A percentile compares a stretch with the other conserved stretches of the same genome.
These are phyloP conservation scores for Syncephalastrum sp. DNA, from an alignment of 371 early-diverging fungal species.

Conservation along the genomic window DNA sequence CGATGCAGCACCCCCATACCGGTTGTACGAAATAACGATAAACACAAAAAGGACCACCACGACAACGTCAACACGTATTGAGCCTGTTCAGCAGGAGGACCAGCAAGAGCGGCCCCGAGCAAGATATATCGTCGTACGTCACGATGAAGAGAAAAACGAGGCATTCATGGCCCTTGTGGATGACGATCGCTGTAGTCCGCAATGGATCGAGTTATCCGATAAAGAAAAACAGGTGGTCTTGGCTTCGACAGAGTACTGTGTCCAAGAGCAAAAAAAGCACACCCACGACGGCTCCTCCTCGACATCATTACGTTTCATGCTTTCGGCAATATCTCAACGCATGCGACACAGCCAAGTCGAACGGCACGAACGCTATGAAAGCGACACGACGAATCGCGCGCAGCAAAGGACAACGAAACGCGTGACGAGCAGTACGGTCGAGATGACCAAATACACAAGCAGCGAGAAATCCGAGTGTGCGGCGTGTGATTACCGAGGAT, in stretches of 20 bases:
- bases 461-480: too few species aligned
- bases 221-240: too few species aligned
- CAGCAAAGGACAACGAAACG: too few species aligned
- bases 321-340: slow-evolving; percentile 53
- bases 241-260: not conserved
- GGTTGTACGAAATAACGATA: slow-evolving; percentile 38
- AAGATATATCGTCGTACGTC: slow-evolving; percentile 34
- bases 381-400: not conserved
- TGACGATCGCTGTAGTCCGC: not conserved
- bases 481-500: too few species aligned
- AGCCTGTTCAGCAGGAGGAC: slow-evolving; percentile 28
- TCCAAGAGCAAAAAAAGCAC: not conserved
- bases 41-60: slow-evolving; percentile 32
- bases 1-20: slow-evolving; percentile 21
- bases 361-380: slow-evolving; percentile 28
- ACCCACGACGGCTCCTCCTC: not conserved
- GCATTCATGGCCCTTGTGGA: slow-evolving; percentile 40
- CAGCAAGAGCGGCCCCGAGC: slow-evolving; percentile 11
- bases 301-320: slow-evolving; percentile 32
- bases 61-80: slow-evolving; percentile 33
- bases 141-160: slow-evolving; percentile 35
- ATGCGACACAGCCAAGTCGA: slow-evolving; percentile 44
- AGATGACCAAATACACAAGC: too few species aligned
- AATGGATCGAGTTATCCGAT: too few species aligned
- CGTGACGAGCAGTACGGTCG: too few species aligned